Conservation (phyloP, 2,329 filamentous ascomycete species). For the Aureobasidium namibiae region DNA sequence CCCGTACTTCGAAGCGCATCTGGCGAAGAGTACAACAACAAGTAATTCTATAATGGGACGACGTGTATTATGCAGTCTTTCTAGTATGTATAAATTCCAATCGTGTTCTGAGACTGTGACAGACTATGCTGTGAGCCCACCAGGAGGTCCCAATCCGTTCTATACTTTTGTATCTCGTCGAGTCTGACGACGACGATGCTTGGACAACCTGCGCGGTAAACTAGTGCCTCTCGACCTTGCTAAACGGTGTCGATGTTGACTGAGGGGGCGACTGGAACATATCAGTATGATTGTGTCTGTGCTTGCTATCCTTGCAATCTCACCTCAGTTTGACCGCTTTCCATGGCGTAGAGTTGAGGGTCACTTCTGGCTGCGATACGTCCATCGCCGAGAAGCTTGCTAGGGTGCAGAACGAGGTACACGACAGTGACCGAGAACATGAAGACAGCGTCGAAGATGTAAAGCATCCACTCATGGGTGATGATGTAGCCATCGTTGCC, state of each 20-base stretch:
- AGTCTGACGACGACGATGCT: neutral
- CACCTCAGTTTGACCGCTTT: neutral
- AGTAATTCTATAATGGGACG: too few relatives aligned
- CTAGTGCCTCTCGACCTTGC: neutral
- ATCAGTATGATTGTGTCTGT: neutral
- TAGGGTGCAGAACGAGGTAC: slow-evolving; percentile 16
- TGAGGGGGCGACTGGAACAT: neutral
- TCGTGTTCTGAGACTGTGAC: too few relatives aligned
- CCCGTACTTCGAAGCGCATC: too few relatives aligned
- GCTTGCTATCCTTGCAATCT: neutral
- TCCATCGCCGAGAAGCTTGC: slow-evolving; percentile 3
- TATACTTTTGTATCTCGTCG: too few relatives aligned
- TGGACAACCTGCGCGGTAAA: neutral
- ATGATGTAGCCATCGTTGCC: slow-evolving; percentile 39
- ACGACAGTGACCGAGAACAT: slow-evolving; percentile 28
- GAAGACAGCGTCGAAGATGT: slow-evolving; percentile 26
- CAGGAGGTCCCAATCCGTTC: too few relatives aligned
- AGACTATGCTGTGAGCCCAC: too few relatives aligned
- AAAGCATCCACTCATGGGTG: slow-evolving; percentile 35
- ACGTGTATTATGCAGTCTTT: too few relatives aligned
- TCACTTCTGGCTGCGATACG: neutral
- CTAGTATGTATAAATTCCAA: too few relatives aligned
- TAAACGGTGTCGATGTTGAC: neutral
- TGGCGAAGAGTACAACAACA: too few relatives aligned
- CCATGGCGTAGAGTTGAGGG: slow-evolving; percentile 1